Evolutionary conservation across 805 yeast species (phyloP), one percentile per base, ranked within the genome.

Genomic region (Sugiyamaella americana): DNA sequence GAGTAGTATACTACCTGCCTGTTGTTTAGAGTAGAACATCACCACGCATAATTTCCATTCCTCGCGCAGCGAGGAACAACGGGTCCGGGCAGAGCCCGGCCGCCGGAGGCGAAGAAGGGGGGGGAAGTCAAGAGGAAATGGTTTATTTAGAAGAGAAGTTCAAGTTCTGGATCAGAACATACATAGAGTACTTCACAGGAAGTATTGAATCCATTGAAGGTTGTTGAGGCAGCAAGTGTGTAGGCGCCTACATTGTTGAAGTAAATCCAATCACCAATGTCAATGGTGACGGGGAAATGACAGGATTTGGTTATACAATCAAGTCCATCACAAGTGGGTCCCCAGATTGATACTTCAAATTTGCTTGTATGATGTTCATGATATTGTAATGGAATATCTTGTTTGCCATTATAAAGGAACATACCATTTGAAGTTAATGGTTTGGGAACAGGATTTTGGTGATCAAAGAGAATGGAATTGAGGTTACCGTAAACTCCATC

Each of bases 321-420:
- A 52, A 91, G 72, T 2, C 97, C 97, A 67, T 91, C 98, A 69
- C 98, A 91, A 17, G 98, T 91, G 39, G 98, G 98, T 4, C 98
- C 98, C 98, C 98, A 91, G 50, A 93, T 74, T 2, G 95, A 85
- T 49, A 59, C 55, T 40, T 50, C 38, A 24, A 20, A 45, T 26
- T 30, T 37, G n/a, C 24, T 30, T 8, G 44, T 10, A 17, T 29
- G 22, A 35, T 35, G 37, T 6, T 13, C 20, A 13, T 6, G 20
- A 21, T 24, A 37, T 17, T 22, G 3, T n/a, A 30, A 24, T 11
- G 43, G 34, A 5, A 11, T 37, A 2, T 37, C 44, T 18, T 17
- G n/a, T 16, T 19, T 37, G 24, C 37, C 40, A 24, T 41, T 43
- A 55, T 72, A 75, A 50, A 65, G 65, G 61, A 73, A 76, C 39